Conservation (phyloP, 2,329 filamentous ascomycete species). For the Fusarium xyrophilum region DNA sequence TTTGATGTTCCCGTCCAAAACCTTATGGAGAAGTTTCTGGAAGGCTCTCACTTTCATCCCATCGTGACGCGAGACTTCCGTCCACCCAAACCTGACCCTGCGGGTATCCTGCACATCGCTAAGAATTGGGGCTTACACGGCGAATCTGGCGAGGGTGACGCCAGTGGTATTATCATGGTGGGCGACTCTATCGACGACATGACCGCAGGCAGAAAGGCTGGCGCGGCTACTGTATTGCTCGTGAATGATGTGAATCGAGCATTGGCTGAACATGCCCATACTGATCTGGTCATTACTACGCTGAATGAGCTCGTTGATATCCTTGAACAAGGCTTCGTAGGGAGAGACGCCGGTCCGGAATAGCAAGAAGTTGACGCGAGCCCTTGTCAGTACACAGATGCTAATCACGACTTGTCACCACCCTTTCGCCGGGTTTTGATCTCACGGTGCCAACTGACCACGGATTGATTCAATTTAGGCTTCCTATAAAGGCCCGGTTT, state of each 20-base stretch:
- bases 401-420: neutral
- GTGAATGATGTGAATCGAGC: conserved; percentile 80
- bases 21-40: conserved; percentile 77
- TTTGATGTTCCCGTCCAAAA: conserved; percentile 82
- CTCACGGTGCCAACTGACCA: conserved; percentile 19
- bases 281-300: conserved; percentile 73
- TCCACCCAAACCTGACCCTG: conserved; percentile 86
- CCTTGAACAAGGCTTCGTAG: conserved; percentile 76
- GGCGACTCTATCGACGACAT: conserved; percentile 92
- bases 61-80: conserved; percentile 84
- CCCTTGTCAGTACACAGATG: neutral
- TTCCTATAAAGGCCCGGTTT: conserved; percentile 31
- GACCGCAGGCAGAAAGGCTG: conserved; percentile 81
- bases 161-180: conserved; percentile 65
- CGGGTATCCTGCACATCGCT: conserved; percentile 87
- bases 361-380: neutral
- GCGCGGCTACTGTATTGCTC: conserved; percentile 88
- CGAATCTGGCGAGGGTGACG: conserved; percentile 48
- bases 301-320: conserved; percentile 80
- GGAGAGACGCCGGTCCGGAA: conserved; percentile 45
- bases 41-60: conserved; percentile 71
- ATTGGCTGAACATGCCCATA: conserved; percentile 74
- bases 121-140: conserved; percentile 69
- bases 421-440: neutral
- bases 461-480: conserved; percentile 37